Percentiles rank a stretch among this genome's conserved stretches.
phyloP scores from a whole-genome alignment of 805 yeast genomes.

The Candida hispaniensis region DNA sequence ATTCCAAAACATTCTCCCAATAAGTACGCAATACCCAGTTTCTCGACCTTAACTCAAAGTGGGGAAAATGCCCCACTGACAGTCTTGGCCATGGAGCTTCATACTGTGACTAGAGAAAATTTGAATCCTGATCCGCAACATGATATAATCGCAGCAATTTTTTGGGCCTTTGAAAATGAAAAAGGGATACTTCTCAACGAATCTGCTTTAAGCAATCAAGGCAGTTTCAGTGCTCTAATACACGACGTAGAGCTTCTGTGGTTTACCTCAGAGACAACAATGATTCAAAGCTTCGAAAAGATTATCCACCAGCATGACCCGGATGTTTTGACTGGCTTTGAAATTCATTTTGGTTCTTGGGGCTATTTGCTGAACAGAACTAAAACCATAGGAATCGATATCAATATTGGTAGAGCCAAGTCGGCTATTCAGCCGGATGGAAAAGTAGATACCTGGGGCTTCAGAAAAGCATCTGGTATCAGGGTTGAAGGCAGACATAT shows the following conservation, averaged over 20 bases:
- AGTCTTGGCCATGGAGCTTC: constrained; percentile 57
- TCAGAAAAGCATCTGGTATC: constrained; percentile 62
- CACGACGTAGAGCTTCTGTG: not conserved
- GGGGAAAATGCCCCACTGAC: constrained; percentile 32
- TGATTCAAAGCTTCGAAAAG: constrained; percentile 46
- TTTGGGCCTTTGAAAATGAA: constrained; percentile 51
- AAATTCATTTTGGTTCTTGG: constrained; percentile 74
- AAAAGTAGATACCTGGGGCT: constrained; percentile 50
- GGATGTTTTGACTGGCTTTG: constrained; percentile 79
- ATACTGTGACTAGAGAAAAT: constrained; percentile 41
- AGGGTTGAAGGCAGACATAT: constrained; percentile 70
- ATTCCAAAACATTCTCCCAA: not conserved
- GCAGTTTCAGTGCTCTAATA: not conserved
- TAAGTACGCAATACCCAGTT: too few relatives aligned
- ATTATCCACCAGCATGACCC: constrained; percentile 64
- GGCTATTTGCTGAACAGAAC: constrained; percentile 69
- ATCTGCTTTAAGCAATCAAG: not conserved
- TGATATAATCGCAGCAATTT: constrained; percentile 50
- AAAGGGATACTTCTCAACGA: constrained; percentile 23
- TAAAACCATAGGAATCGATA: constrained; percentile 29
- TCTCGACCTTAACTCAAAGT: constrained; percentile 2
- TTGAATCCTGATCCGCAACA: constrained; percentile 52
- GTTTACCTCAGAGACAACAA: constrained; percentile 40
- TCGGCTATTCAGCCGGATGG: constrained; percentile 38
- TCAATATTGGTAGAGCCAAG: constrained; percentile 50